A percentile compares a stretch with the other conserved stretches of the same genome.
These are phyloP conservation scores for Leucosporidium scottii DNA, from an alignment of 768 basidiomycete species.

Conservation along the genomic window DNA sequence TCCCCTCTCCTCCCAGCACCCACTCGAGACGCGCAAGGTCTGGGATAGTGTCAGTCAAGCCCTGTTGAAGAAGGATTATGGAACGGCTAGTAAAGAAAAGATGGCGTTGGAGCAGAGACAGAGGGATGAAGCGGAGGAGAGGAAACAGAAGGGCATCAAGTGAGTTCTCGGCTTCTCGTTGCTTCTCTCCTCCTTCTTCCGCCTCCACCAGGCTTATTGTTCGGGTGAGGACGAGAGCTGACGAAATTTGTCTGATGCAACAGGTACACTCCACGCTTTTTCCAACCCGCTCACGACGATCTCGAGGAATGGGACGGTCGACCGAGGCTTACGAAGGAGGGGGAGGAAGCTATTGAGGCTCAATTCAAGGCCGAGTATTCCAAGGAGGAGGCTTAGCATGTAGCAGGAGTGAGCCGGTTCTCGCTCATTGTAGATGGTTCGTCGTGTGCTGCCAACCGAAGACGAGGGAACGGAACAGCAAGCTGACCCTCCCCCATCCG, in stretches of 20 bases:
- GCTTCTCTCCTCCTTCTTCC: not conserved
- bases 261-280: slow-evolving; percentile 75
- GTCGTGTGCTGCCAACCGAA: no score
- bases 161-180: not conserved
- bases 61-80: slow-evolving; percentile 73
- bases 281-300: slow-evolving; percentile 46
- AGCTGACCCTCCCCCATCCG: no score
- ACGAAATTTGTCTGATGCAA: no score
- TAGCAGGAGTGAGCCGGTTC: not conserved
- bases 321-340: slow-evolving; percentile 61
- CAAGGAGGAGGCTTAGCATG: not conserved
- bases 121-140: slow-evolving; percentile 76
- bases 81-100: slow-evolving; percentile 87
- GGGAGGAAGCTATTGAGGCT: slow-evolving; percentile 63
- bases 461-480: no score
- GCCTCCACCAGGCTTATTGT: no score
- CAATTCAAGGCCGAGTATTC: slow-evolving; percentile 44
- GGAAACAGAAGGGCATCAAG: slow-evolving; percentile 58
- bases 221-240: no score
- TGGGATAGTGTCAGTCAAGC: slow-evolving; percentile 55
- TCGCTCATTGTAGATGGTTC: not conserved
- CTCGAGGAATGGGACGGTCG: slow-evolving; percentile 55
- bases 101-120: slow-evolving; percentile 86
- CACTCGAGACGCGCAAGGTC: slow-evolving; percentile 72
- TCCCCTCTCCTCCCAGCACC: slow-evolving; percentile 68